Base-by-base conservation (phyloP, 495 filamentous ascomycete genomes). In the Penicillium ochrochloron region DNA sequence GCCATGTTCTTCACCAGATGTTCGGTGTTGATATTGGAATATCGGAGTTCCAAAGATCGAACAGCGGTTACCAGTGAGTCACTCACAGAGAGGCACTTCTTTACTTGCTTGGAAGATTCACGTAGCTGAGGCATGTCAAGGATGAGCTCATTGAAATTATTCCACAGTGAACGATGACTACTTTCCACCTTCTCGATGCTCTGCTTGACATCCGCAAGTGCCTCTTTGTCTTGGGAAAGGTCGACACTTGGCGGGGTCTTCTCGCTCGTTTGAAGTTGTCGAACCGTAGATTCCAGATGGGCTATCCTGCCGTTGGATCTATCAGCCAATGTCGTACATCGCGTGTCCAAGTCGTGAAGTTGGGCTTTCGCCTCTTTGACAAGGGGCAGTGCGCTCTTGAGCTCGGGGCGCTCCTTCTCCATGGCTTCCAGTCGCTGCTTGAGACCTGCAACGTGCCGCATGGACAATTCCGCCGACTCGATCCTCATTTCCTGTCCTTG, bases 1-100 rank as follows among this genome's bases (percentile, higher is more conserved):
- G 77, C 39, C 71, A 81, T 81, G 12, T 67, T 59, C 37, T 70
- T 73, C 29, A 74, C 68, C n/a, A 80, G 48, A 2, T 63, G 41
- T 21, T 73, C 75, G 0, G 75, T 75, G 60, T 70, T 73, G 35
- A 81, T 68, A 53, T 65, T 75, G 51, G 67, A 71, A 48, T 77
- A 82, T 33, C 80, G 73, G 2, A 31, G 41, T 65, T 81, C 80
- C 31, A 82, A 58, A 8, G 80, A 82, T 35, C 71, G 70, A n/a
- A 80, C 41, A 11, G 60, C 74, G 33, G 66, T 52, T 11, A 37
- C 63, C 9, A 78, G 27, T 27, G 56, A 68, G 15, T 70, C 51
- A 3, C 2, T 31, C 15, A 14, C 19, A 12, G 51, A 14, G 0
- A 54, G 15, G 33, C 58, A 51, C 33, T 35, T 50, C 17, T 12